Evolutionary conservation across 23 red algal species (phyloP), one percentile per base, ranked within the genome.

Genomic region (Gracilaria vermiculophylla): DNA sequence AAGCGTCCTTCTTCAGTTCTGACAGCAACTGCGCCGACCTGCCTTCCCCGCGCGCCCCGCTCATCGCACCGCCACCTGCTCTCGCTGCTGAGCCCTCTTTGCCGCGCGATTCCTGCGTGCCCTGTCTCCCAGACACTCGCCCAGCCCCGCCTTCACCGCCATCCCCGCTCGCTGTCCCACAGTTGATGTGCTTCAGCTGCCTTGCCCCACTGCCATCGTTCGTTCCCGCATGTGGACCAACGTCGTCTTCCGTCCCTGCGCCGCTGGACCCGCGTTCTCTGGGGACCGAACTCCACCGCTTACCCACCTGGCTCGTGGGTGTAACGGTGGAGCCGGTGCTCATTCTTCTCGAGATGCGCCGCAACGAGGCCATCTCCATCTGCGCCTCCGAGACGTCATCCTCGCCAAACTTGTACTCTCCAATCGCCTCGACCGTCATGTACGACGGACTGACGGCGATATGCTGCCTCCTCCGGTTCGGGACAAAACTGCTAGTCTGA

Each of bases 1-100:
- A 69, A 6, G 81, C 81, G 45, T 85, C 81, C 11, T 85, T 73
- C 67, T 73, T 47, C 5, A 73, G 67, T 17, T 73, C 37, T 28
- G 67, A 73, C 6, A 73, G 13, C 36, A 73, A 20, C 33, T 73
- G 36, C 37, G 67, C 36, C 19, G 67, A 73, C 16, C 47, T 73
- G 10, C 20, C 37, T 45, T 47, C 67, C 42, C 39, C 3, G 24
- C 67, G 5, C 47, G 17, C 47, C 25, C 64, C 35, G 5, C 6
- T 44, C 42, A 42, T 44, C 36, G 35, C 42, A 5, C 67, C 37
- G 8, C 67, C 35, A 29, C 40, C n/a, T 36, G 67, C 23, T 73
- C 67, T 73, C 25, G 9, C 40, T 16, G 67, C 20, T 21, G 42
- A 42, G 1, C 23, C 20, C 19, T 73, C 67, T 29, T 25, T 1